Conservation (phyloP, 2,329 filamentous ascomycete species). For the Didymosphaeria variabile region DNA sequence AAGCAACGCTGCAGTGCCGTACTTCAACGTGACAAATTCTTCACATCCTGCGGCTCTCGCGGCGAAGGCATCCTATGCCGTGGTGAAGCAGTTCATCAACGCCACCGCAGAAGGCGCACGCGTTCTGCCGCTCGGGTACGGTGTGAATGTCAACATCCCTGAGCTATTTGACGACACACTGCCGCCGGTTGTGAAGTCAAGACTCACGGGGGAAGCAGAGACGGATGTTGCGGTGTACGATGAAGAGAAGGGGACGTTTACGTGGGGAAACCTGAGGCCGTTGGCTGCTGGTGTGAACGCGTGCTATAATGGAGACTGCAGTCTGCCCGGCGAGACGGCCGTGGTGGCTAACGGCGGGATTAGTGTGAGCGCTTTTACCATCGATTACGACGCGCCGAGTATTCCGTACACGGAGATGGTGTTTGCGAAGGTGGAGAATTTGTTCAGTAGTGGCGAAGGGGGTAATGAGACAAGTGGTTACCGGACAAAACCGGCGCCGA, state of each 20-base stretch:
- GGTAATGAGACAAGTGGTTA: slow-evolving; percentile 13
- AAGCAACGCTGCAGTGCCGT: slow-evolving; percentile 49
- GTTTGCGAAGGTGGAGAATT: slow-evolving; percentile 2
- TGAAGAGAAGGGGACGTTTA: slow-evolving; percentile 53
- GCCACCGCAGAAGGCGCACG: slow-evolving; percentile 38
- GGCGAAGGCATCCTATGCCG: slow-evolving; percentile 53
- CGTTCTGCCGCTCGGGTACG: slow-evolving; percentile 59
- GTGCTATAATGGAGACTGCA: slow-evolving; percentile 62
- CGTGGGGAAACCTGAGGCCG: slow-evolving; percentile 56
- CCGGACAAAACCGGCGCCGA: background rate
- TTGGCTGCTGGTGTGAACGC: slow-evolving; percentile 59
- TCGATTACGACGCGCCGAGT: slow-evolving; percentile 61
- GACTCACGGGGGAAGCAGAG: slow-evolving; percentile 59
- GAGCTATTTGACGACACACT: slow-evolving; percentile 50
- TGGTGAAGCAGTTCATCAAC: slow-evolving; percentile 55
- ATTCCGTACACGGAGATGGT: slow-evolving; percentile 25
- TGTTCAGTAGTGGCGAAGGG: background rate
- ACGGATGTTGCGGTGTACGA: slow-evolving; percentile 58
- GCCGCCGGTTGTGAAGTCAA: slow-evolving; percentile 56
- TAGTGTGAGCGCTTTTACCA: slow-evolving; percentile 57
- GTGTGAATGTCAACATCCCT: slow-evolving; percentile 61
- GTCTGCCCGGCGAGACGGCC: slow-evolving; percentile 58
- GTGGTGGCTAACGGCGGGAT: slow-evolving; percentile 55
- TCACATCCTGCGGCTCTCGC: slow-evolving; percentile 55
- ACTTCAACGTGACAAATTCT: slow-evolving; percentile 55